Evolutionary conservation across 768 basidiomycete species (phyloP), one percentile per base, ranked within the genome.

Genomic region (Goffeauzyma gilvescens): DNA sequence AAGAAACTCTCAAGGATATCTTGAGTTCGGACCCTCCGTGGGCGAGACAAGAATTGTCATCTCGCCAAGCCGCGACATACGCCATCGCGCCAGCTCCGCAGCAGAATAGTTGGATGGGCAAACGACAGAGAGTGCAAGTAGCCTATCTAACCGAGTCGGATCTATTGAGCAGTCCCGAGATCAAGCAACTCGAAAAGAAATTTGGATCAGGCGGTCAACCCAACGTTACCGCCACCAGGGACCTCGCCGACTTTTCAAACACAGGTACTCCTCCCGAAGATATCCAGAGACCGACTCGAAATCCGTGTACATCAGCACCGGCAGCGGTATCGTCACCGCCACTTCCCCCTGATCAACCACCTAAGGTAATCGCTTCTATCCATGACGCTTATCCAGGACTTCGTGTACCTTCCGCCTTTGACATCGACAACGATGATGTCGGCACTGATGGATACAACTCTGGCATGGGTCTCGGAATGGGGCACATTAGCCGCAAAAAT

Each of bases 11-110:
- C 20, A 41, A 32, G 20, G 40, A 41, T 31, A 12, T 41, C 1
- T 23, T 41, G 30, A 28, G 25, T 8, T 41, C 40, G 21, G 30
- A 41, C 23, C 40, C 40, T n/a, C 40, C 40, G 6, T 41, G 40
- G 40, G 30, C n/a, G 15, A 7, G 18, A 10, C 30, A 26, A 14
- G 30, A n/a, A n/a, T n/a, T n/a, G n/a, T n/a, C n/a, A n/a, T n/a
- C n/a, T n/a, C 40, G 14, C 6, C 12, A 24, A 23, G 14, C 14
- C 20, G 30, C 2, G 25, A 31, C 30, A 28, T 7, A 14, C 25
- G 38, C n/a, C 2, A 17, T 18, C 2, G 15, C 12, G 6, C 6
- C 15, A 6, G n/a, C 23, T 27, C 38, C 14, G 10, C 7, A 3
- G 12, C 7, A 21, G 9, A 6, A 15, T 31, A 32, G 32, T 20